Base-by-base conservation (phyloP, 768 basidiomycete species). In the Lactarius deliciosus region DNA sequence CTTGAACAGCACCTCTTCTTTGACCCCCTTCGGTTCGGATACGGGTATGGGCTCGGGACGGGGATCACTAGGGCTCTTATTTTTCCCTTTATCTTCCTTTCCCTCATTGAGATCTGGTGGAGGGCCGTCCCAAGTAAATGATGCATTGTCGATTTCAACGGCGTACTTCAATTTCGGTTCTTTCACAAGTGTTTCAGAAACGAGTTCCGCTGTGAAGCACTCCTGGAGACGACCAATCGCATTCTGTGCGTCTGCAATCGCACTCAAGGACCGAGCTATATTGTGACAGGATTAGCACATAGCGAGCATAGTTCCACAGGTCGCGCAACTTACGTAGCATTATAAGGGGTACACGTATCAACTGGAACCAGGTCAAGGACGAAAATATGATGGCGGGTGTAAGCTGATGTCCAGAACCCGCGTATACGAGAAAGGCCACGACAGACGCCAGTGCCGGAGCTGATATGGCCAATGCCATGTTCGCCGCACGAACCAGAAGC, bases 91-190 rank as follows among this genome's bases (percentile, higher is more conserved):
- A 66, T 69, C 61, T 25, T 65, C 68, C 67, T 74, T 72, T 60
- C 34, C 70, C 43, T 72, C 78, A 36, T 77, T 81, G 0, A 72
- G 72, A 47, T 85, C 82, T 1, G 84, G 83, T 0, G 88, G 86
- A 0, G 89, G 85, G 5, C 86, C 82, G 71, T 97, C 95, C 96
- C 96, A 98, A 1, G 87, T 86, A 77, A 96, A 96, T 13, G 86
- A 83, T 5, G 86, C 94, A 61, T 83, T 80, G 58, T 84, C 79
- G 55, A 92, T 83, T 64, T 83, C 81, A 61, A 97, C 72, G 1
- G 93, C 96, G 41, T 79, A 75, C 22, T 85, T 79, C 34, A 91
- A 74, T 15, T 79, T 73, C 1, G 76, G 75, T 71, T 94, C 86
- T 18, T 86, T 77, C 5, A 79, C 72, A 60, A 85, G 81, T 0